phyloP scores from a whole-genome alignment of 2,329 filamentous ascomycete species.

The Cordyceps cicadae region DNA sequence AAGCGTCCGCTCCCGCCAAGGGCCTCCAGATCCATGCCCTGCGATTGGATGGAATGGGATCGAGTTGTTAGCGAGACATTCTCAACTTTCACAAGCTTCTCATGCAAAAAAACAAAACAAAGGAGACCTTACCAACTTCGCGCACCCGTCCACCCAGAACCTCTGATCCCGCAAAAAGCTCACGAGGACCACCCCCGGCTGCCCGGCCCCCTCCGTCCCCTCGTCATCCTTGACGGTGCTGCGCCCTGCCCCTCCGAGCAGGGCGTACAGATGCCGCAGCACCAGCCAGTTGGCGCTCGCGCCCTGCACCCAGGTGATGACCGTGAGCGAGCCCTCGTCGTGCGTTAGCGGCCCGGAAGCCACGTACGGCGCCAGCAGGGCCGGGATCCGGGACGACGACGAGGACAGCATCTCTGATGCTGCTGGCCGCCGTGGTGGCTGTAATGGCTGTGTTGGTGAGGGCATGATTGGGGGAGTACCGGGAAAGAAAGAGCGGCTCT shows the following conservation, averaged over 20 bases:
- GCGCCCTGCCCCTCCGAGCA: slow-evolving; percentile 15
- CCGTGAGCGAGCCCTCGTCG: slow-evolving; percentile 45
- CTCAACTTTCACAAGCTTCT: not conserved
- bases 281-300: slow-evolving; percentile 59
- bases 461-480: too few species aligned
- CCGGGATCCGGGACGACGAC: slow-evolving; percentile 41
- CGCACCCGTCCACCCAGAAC: slow-evolving; percentile 69
- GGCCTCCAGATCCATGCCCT: slow-evolving; percentile 64
- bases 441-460: too few species aligned
- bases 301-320: slow-evolving; percentile 61
- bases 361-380: slow-evolving; percentile 57
- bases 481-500: too few species aligned
- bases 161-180: slow-evolving; percentile 72
- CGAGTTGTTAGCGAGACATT: too few species aligned
- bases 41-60: too few species aligned
- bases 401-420: too few species aligned
- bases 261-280: slow-evolving; percentile 40
- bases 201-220: slow-evolving; percentile 11
- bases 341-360: slow-evolving; percentile 37
- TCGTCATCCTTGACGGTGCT: not conserved
- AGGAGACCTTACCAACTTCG: slow-evolving; percentile 47
- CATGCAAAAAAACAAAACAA: not conserved
- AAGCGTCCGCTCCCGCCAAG: slow-evolving; percentile 52
- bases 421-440: too few species aligned
- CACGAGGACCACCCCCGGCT: slow-evolving; percentile 59